Conservation (phyloP, 2,329 filamentous ascomycete genomes). For the Ramularia endophylla region DNA sequence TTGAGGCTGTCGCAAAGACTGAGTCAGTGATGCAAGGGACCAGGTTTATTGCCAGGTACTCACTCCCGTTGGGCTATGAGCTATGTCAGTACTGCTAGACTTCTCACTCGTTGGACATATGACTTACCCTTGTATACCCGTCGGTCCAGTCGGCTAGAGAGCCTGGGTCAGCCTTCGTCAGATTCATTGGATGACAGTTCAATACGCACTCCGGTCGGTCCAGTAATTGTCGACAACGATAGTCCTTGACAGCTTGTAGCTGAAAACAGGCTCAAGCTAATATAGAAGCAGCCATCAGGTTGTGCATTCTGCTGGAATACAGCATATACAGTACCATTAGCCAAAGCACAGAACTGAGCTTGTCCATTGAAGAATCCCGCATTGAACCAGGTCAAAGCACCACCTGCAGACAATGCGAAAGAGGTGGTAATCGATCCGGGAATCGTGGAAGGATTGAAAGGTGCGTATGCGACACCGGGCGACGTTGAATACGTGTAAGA, state of each 20-base stretch:
- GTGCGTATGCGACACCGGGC: conserved; percentile 16
- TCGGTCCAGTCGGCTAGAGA: conserved; percentile 6
- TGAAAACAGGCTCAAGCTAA: conserved; percentile 23
- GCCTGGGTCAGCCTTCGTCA: background rate
- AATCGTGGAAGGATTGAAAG: conserved; percentile 22
- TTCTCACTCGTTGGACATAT: too few species aligned
- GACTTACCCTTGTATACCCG: conserved; percentile 3
- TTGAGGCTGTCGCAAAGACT: too few species aligned
- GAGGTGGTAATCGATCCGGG: conserved; percentile 23
- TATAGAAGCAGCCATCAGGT: conserved; percentile 22
- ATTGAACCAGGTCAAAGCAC: conserved; percentile 24
- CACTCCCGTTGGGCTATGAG: too few species aligned
- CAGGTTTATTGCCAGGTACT: too few species aligned
- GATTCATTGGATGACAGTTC: background rate
- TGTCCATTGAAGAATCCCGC: conserved; percentile 23
- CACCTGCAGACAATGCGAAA: conserved; percentile 19
- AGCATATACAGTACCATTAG: conserved; percentile 27
- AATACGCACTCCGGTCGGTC: conserved; percentile 9
- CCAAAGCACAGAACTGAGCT: conserved; percentile 25
- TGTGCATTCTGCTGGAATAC: conserved; percentile 22
- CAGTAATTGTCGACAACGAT: conserved; percentile 17
- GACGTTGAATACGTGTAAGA: conserved; percentile 26
- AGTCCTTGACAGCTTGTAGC: conserved; percentile 22
- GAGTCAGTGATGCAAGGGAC: too few species aligned
- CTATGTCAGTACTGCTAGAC: conserved; percentile 1